Evolutionary conservation across 257 asterid genomes (phyloP), one percentile per base, ranked within the genome.

Genomic region (Plantago elongata): DNA sequence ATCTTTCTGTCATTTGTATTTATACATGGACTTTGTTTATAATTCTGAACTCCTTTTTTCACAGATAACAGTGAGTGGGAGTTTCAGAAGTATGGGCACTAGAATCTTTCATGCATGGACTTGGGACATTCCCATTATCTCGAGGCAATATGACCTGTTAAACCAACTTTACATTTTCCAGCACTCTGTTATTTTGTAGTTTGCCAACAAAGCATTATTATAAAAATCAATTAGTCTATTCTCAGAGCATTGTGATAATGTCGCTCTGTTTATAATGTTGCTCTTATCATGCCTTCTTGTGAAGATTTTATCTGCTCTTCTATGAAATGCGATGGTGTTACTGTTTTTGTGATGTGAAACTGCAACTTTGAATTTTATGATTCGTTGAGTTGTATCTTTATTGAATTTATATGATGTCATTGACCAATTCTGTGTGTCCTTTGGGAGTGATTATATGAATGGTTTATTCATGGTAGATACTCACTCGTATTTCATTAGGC

Each of bases 31-130:
- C 7, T 6, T 18, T 0, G 44, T 11, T 7, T 44, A 42, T 18
- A 27, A 40, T 11, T 2, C 3, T 46, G 2, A 7, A 54, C 14
- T 11, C 43, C 40, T 1, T 45, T 38, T 65, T 7, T 15, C 52
- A 12, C 97, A 92, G 99, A 92, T 74, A 89, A 89, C 84, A 92
- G 96, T 37, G 99, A 92, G 72, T 92, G 97, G 99, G 99, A 92
- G 82, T 89, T 92, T 78, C 96, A 89, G 83, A 92, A 89, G 76
- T 92, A 92, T 9, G 99, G 97, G 47, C 99, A 92, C 77, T 92
- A 83, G 76, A 72, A 54, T 57, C 47, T 45, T 60, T 56, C 43
- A 40, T 52, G 59, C 57, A 16, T 22, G 30, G 16, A 34, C 17
- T 44, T 56, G 43, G 48, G 44, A 17, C 17, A 12, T 55, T 42